Evolutionary conservation across 345 rosid genomes (phyloP).

Genomic region (Gossypium anomalum): DNA sequence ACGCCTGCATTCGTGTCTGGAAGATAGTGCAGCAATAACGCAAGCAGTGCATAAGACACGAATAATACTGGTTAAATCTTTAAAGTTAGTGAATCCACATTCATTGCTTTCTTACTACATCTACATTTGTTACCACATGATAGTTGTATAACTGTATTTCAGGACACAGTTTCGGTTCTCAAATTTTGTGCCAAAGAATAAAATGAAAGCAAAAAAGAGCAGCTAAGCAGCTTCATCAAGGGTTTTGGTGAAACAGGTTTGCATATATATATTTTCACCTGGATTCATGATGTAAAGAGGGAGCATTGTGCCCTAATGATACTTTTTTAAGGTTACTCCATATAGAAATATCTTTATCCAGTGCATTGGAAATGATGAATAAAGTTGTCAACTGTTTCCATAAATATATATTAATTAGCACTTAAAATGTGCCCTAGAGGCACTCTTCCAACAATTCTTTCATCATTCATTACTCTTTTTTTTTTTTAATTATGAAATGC

Average conservation of each 20-base stretch:
- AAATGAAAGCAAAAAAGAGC: background rate
- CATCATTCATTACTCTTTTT: too few relatives aligned
- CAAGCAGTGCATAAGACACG: background rate
- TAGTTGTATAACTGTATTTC: background rate
- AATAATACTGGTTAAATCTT: background rate
- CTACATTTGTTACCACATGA: too few relatives aligned
- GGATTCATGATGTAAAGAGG: background rate
- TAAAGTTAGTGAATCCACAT: background rate
- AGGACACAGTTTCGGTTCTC: background rate
- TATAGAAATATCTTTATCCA: background rate
- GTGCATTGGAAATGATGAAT: background rate
- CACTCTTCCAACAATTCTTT: too few relatives aligned
- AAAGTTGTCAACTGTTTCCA: too few relatives aligned
- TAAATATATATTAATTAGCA: too few relatives aligned
- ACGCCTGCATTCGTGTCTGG: constrained; percentile 68
- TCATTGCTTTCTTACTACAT: background rate
- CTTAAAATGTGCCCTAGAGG: too few relatives aligned
- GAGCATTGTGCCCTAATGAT: background rate
- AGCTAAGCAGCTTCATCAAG: background rate
- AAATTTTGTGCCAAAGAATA: background rate
- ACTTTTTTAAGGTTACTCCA: background rate
- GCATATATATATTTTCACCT: background rate
- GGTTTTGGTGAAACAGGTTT: background rate
- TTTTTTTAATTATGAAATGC: background rate
- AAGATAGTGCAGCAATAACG: constrained; percentile 9